Evolutionary conservation across 2,329 filamentous ascomycete species (phyloP).

Genomic region (Xylaria multiplex): DNA sequence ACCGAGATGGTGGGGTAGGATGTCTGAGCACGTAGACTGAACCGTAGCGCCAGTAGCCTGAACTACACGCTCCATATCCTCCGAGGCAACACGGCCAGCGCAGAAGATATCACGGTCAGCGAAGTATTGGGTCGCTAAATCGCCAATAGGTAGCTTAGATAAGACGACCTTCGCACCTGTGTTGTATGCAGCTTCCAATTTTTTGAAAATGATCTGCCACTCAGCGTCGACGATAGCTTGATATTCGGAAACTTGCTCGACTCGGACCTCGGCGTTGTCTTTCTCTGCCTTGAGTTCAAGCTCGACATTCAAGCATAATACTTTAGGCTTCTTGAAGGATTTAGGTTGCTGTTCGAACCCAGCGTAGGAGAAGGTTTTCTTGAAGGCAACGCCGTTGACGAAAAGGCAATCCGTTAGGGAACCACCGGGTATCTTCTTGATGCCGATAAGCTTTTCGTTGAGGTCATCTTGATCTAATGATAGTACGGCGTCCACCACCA

Average conservation of each 20-base stretch:
- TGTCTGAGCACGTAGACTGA: slow-evolving; percentile 97
- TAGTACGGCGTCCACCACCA: slow-evolving; percentile 97
- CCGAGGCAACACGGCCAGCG: slow-evolving; percentile 87
- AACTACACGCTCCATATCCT: slow-evolving; percentile 96
- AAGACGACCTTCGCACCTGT: slow-evolving; percentile 97
- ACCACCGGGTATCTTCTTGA: slow-evolving; percentile 98
- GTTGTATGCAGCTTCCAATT: slow-evolving; percentile 93
- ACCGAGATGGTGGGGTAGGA: slow-evolving; percentile 86
- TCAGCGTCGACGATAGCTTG: slow-evolving; percentile 99
- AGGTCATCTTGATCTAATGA: slow-evolving; percentile 96
- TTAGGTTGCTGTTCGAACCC: slow-evolving; percentile 99
- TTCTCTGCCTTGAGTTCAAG: slow-evolving; percentile 98
- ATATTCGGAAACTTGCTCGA: slow-evolving; percentile 98
- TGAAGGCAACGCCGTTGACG: slow-evolving; percentile 98
- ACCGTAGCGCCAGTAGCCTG: slow-evolving; percentile 92
- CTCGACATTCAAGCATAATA: slow-evolving; percentile 97
- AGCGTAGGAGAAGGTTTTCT: slow-evolving; percentile 99
- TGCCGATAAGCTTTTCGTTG: slow-evolving; percentile 96
- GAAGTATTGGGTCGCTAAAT: slow-evolving; percentile 97
- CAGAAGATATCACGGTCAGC: slow-evolving; percentile 99
- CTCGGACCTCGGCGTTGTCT: slow-evolving; percentile 97
- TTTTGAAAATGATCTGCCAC: slow-evolving; percentile 99
- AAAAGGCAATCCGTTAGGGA: slow-evolving; percentile 96
- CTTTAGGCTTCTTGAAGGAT: slow-evolving; percentile 91
- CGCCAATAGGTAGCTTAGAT: slow-evolving; percentile 96